Evolutionary conservation across 257 asterid species (phyloP).

Genomic region (Jacaranda mimosifolia): DNA sequence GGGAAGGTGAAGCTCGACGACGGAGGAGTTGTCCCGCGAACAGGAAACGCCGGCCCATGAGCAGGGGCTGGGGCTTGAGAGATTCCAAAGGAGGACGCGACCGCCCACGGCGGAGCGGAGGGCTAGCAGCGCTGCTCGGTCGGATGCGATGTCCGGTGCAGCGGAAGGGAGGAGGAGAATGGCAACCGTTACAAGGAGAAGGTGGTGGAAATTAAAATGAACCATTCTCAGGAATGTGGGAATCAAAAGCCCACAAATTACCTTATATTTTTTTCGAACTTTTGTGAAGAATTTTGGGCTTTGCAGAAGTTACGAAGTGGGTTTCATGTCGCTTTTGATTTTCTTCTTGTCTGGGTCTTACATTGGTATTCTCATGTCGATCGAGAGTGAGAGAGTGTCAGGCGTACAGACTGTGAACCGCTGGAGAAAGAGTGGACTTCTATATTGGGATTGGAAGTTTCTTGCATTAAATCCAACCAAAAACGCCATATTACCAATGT

Average conservation of each 20-base stretch:
- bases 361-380: background rate
- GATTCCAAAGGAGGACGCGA: conserved; percentile 70
- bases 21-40: conserved; percentile 49
- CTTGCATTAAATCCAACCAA: background rate
- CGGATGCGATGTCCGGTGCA: conserved; percentile 65
- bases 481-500: background rate
- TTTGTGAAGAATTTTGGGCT: background rate
- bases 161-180: conserved; percentile 42
- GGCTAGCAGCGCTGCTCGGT: conserved; percentile 69
- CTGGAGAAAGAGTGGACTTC: background rate
- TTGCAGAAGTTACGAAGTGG: conserved; percentile 35
- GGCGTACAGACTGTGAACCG: conserved; percentile 26
- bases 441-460: background rate
- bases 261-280: background rate
- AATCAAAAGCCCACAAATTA: background rate
- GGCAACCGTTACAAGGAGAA: conserved; percentile 33
- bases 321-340: conserved; percentile 31
- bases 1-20: conserved; percentile 75
- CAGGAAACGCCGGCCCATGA: conserved; percentile 76
- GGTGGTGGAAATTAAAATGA: conserved; percentile 35
- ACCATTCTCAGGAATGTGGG: conserved; percentile 30
- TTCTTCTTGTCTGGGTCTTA: conserved; percentile 1
- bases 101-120: conserved; percentile 77
- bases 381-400: background rate
- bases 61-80: conserved; percentile 62